Conservation (phyloP, 176 grass and related monocot genomes). For the Phragmites australis region DNA sequence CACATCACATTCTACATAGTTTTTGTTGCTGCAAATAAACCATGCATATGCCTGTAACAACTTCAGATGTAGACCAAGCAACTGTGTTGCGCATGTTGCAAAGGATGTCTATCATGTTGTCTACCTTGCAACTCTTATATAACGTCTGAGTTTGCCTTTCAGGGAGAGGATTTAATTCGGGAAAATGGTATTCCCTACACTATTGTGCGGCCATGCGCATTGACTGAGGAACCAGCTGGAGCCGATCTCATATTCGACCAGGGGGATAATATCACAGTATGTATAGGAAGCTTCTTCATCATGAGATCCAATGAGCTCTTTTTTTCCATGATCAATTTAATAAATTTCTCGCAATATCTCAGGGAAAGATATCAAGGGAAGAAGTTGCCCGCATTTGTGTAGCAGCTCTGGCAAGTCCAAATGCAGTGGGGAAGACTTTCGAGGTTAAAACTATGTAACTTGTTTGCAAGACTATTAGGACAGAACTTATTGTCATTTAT, state of each 20-base stretch:
- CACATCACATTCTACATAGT: conserved; percentile 1
- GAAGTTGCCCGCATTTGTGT: conserved; percentile 85
- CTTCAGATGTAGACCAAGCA: neutral
- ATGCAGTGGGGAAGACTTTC: conserved; percentile 84
- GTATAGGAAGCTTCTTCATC: conserved; percentile 15
- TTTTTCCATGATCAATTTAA: neutral
- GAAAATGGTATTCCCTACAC: conserved; percentile 78
- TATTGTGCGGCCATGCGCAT: conserved; percentile 84
- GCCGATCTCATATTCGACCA: conserved; percentile 97
- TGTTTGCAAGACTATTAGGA: conserved; percentile 1
- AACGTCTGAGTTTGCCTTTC: conserved; percentile 9
- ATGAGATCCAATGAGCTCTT: conserved; percentile 1
- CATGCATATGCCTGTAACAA: conserved; percentile 33
- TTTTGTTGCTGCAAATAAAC: conserved; percentile 33
- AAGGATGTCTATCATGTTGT: neutral
- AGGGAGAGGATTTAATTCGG: conserved; percentile 96
- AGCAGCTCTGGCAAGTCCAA: conserved; percentile 72
- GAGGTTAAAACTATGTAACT: conserved; percentile 58
- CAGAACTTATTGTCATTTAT: neutral
- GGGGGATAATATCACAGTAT: conserved; percentile 93
- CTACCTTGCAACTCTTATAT: conserved; percentile 13
- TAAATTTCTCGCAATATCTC: conserved; percentile 22
- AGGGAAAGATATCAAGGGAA: conserved; percentile 96
- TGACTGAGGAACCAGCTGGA: conserved; percentile 95
- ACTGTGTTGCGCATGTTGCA: neutral